Evolutionary conservation across 176 grass and related monocot species (phyloP), one percentile per base, ranked within the genome.

Genomic region (Juncus effusus): DNA sequence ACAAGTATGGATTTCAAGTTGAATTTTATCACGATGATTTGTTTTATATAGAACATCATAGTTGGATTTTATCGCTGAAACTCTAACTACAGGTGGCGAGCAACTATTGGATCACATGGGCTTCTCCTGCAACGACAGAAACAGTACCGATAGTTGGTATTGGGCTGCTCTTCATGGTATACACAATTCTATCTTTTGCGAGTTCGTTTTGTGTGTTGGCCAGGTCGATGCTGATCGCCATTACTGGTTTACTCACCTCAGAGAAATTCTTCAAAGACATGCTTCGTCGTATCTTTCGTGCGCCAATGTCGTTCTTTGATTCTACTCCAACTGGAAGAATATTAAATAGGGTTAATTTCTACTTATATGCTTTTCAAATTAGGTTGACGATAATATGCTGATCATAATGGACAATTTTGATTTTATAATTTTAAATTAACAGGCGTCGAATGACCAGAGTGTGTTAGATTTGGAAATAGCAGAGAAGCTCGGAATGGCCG

Each of bases 31-130:
- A 28, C 1, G 19, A 28, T 28, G 19, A 28, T 28, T 28, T 28
- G 19, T 28, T 28, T 28, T 28, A 47, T 47, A 47, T 9, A 5
- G 44, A 47, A 9, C 19, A 28, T 28, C 19, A 28, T 28, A 28
- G 19, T 28, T 28, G 0, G 19, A 28, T 28, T 28, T 28, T 28
- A 28, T 28, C 1, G 19, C 19, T 1, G 19, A 28, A 28, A 28
- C 19, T 28, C 19, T 28, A 28, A 28, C 19, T 47, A 47, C 40
- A 72, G 59, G 72, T 93, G 42, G 85, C 94, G 42, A 99, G 94
- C 80, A 99, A 99, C 80, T 99, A 93, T 52, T 99, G 94, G 94
- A 99, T 99, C 81, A 82, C 94, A 62, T 99, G 83, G 94, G 94
- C 85, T 8, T 78, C 68, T 65, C 85, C 94, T 78, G 68, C 82